phyloP scores from a whole-genome alignment of 2,329 filamentous ascomycete species.

The Sporothrix dimorphospora region DNA sequence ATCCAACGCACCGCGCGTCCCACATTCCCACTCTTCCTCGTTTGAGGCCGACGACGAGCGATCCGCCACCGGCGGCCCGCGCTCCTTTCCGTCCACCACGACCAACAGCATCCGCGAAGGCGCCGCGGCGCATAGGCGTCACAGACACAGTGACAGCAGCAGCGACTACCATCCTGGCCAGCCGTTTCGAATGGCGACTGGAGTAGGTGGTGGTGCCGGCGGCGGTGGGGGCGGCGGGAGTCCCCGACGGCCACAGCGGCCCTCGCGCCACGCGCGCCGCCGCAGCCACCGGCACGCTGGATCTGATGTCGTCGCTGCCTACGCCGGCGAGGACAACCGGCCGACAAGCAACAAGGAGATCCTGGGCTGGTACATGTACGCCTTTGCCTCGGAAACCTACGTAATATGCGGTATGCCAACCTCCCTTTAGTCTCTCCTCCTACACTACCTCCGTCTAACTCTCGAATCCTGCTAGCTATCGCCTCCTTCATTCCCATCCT shows the following conservation, averaged over 20 bases:
- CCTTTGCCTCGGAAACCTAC: constrained; percentile 95
- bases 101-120: constrained; percentile 19
- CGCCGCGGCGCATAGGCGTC: background rate
- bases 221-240: constrained; percentile 17
- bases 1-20: constrained; percentile 42
- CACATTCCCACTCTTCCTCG: constrained; percentile 62
- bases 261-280: constrained; percentile 43
- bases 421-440: background rate
- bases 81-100: constrained; percentile 24
- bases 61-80: constrained; percentile 47
- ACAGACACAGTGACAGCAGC: constrained; percentile 22
- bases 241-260: constrained; percentile 33
- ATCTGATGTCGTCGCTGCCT: constrained; percentile 52
- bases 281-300: constrained; percentile 41
- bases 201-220: background rate
- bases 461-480: constrained; percentile 28
- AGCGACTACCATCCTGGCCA: constrained; percentile 21
- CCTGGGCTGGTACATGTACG: constrained; percentile 92
- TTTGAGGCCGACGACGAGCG: constrained; percentile 73
- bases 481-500: constrained; percentile 95
- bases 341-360: constrained; percentile 87
- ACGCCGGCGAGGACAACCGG: constrained; percentile 84
- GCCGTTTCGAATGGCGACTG: constrained; percentile 25
- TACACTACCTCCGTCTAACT: background rate
- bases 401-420: constrained; percentile 78